phyloP scores from a whole-genome alignment of 495 filamentous ascomycete genomes.

The Aspergillus bertholletiae region DNA sequence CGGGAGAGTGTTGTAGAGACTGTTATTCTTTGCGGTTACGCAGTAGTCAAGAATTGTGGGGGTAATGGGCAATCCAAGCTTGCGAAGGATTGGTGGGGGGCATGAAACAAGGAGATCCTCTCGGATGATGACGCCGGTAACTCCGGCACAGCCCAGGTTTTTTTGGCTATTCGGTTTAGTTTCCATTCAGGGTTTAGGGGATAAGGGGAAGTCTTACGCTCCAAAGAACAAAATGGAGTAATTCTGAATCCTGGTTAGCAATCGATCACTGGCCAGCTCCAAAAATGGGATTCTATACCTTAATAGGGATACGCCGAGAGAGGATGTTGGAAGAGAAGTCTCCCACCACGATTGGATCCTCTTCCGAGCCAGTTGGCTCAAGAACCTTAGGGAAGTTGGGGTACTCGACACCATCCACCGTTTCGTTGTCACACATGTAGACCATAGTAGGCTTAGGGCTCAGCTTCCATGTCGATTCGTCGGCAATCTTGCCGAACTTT shows the following conservation, averaged over 20 bases:
- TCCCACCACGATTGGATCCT: slow-evolving; percentile 66
- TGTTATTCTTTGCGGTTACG: slow-evolving; percentile 80
- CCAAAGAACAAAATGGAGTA: slow-evolving; percentile 52
- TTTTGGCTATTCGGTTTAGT: slow-evolving; percentile 72
- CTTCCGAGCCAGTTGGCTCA: slow-evolving; percentile 46
- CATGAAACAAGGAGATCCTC: slow-evolving; percentile 69
- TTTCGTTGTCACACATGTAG: slow-evolving; percentile 91
- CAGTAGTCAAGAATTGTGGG: slow-evolving; percentile 77
- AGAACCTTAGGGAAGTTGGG: slow-evolving; percentile 66
- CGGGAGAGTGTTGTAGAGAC: slow-evolving; percentile 89
- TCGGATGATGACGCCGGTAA: slow-evolving; percentile 78
- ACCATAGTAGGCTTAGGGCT: slow-evolving; percentile 70
- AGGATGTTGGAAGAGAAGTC: slow-evolving; percentile 80
- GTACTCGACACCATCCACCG: slow-evolving; percentile 87
- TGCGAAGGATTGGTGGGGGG: slow-evolving; percentile 61
- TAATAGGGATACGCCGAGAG: slow-evolving; percentile 61
- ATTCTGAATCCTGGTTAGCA: slow-evolving; percentile 29
- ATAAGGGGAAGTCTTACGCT: slow-evolving; percentile 20
- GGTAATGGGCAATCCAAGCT: slow-evolving; percentile 67
- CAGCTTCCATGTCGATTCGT: slow-evolving; percentile 72
- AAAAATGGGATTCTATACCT: slow-evolving; percentile 8
- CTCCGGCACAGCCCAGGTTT: slow-evolving; percentile 81
- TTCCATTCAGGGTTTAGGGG: neutral
- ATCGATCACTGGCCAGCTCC: neutral
- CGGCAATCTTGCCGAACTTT: slow-evolving; percentile 85